Base-by-base conservation (phyloP, 192 early-diverging fungal genomes). In the Mortierella claussenii region DNA sequence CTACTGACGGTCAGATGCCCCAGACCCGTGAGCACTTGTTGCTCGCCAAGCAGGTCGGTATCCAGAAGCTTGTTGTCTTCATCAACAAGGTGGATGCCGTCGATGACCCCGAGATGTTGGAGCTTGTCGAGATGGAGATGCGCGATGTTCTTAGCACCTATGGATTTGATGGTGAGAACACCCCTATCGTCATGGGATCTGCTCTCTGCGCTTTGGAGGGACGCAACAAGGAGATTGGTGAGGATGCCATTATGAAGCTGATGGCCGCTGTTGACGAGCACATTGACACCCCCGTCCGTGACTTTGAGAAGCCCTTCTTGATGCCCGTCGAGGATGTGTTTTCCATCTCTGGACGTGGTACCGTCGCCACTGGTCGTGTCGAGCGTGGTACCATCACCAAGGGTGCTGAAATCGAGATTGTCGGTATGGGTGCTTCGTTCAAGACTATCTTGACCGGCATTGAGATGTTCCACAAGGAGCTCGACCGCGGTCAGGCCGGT, bases 381-480 rank as follows among this genome's bases (percentile, higher is more conserved):
- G 96, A 97, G 82, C 91, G 96, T 79, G 97, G 97, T 49, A 83
- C 89, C 61, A 91, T 96, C 70, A 88, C 81, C 60, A 98, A 97
- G 90, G 96, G 96, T 76, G 85, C 88, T 67, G 95, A 98, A 86
- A 89, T 99, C 55, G 97, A 99, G 86, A 90, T 99, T 80, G 92
- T 99, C 62, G 97, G 97, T 56, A 95, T 90, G 75, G 96, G 96
- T 20, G 82, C 87, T 23, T 91, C 90, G 52, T 81, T 89, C 68
- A 97, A 96, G 89, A 97, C 96, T 59, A 96, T 88, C 18, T 84
- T 98, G 58, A 99, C 95, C n/a, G 95, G 96, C 64, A 90, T 99
- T 62, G 97, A 99, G 81, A 98, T 98, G 96, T 97, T 97, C 94
- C 96, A 96, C 89, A 98, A 99, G 87, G 93, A 97, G 89, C 91